Evolutionary conservation across 306 rosid species (phyloP).

Genomic region (Luffa aegyptiaca): DNA sequence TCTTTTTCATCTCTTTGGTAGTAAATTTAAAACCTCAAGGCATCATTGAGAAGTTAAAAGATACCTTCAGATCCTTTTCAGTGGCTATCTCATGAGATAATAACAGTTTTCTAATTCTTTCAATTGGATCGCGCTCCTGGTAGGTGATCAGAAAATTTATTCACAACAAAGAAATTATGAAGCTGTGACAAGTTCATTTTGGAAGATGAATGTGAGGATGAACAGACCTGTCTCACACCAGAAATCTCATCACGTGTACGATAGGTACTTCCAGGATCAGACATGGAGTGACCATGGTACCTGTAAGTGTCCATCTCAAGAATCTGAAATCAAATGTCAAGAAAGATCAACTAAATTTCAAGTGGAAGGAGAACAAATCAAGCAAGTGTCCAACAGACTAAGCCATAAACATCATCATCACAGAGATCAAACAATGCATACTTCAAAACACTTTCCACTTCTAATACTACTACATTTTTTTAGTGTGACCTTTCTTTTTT

Average conservation of each 20-base stretch:
- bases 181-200: background rate
- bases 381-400: background rate
- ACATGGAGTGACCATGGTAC: constrained; percentile 98
- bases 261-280: constrained; percentile 98
- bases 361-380: background rate
- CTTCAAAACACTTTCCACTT: background rate
- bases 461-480: background rate
- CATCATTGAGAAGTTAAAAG: background rate
- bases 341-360: constrained; percentile 12
- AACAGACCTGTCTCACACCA: constrained; percentile 80
- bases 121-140: constrained; percentile 95
- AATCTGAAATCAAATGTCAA: constrained; percentile 43
- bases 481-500: background rate
- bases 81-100: constrained; percentile 63
- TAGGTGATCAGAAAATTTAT: constrained; percentile 7
- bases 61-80: constrained; percentile 89
- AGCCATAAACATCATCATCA: background rate
- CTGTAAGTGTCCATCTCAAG: constrained; percentile 97
- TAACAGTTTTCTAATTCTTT: constrained; percentile 74
- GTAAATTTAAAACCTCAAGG: background rate
- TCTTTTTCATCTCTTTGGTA: background rate
- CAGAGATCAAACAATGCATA: background rate
- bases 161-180: background rate
- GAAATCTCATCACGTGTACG: constrained; percentile 95
- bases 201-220: background rate